A percentile compares a stretch with the other conserved stretches of the same genome.
Conservation (phyloP, 2,329 filamentous ascomycete species). For the Fusarium stilboides region DNA sequence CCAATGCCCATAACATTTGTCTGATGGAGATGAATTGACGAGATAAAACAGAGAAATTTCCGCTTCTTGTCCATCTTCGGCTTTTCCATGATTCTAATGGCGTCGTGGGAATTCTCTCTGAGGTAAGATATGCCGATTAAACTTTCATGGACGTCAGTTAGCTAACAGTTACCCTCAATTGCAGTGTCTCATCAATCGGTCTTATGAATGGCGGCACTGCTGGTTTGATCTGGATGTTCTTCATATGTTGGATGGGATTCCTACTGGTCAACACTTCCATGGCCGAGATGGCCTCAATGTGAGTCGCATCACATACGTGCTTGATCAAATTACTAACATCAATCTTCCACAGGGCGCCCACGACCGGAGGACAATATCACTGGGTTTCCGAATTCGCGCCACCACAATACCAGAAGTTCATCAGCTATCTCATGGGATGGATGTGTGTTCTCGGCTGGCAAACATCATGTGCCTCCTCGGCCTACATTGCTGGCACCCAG, state of each 20-base stretch:
- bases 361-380: constrained; percentile 71
- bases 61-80: constrained; percentile 63
- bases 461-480: constrained; percentile 56
- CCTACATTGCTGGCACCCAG: constrained; percentile 61
- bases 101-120: constrained; percentile 61
- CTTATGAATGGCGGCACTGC: constrained; percentile 61
- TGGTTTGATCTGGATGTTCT: constrained; percentile 63
- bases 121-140: constrained; percentile 43
- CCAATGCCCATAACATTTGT: fast-evolving
- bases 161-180: neutral
- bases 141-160: fast-evolving
- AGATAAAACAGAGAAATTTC: constrained; percentile 58
- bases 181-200: constrained; percentile 42
- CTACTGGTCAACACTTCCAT: constrained; percentile 59
- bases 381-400: constrained; percentile 71
- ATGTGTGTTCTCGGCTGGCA: constrained; percentile 64
- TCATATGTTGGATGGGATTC: constrained; percentile 58
- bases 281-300: constrained; percentile 67
- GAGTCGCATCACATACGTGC: neutral
- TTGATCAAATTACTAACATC: neutral
- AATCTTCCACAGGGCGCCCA: constrained; percentile 59
- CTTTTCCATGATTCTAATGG: constrained; percentile 63
- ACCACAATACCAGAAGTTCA: constrained; percentile 62
- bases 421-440: constrained; percentile 68
- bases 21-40: neutral